These are phyloP conservation scores for Plantago ovata DNA, from an alignment of 257 asterid species.

Conservation along the genomic window DNA sequence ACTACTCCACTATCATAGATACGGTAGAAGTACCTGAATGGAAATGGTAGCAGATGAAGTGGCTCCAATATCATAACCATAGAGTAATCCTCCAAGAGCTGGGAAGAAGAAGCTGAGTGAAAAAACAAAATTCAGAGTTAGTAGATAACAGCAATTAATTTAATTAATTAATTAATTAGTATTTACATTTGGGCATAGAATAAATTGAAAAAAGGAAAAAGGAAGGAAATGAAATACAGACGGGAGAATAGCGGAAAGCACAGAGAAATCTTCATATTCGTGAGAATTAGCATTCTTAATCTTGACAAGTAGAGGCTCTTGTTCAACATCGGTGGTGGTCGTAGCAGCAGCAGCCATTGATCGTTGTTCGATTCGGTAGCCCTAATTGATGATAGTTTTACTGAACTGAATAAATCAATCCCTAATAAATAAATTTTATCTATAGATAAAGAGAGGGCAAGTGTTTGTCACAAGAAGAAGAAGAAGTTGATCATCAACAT, in stretches of 20 bases:
- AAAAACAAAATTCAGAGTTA: no score
- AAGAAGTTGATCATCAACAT: no score
- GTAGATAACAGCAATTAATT: slow-evolving; percentile 3
- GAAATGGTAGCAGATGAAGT: slow-evolving; percentile 88
- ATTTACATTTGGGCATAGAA: not conserved
- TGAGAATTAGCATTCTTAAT: no score
- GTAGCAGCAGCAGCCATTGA: no score
- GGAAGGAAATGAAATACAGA: slow-evolving; percentile 31
- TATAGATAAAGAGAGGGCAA: no score
- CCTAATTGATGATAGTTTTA: no score
- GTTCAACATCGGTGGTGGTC: slow-evolving; percentile 15
- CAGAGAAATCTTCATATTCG: slow-evolving; percentile 49
- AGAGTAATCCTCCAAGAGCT: slow-evolving; percentile 89
- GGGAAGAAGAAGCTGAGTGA: slow-evolving; percentile 95
- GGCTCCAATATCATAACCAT: slow-evolving; percentile 99
- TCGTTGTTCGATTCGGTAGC: no score
- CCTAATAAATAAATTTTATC: no score
- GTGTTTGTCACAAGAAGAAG: no score
- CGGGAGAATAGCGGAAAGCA: slow-evolving; percentile 66
- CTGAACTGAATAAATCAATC: no score
- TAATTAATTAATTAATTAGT: not conserved
- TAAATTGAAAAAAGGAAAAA: not conserved
- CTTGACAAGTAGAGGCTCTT: slow-evolving; percentile 54
- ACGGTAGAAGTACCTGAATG: slow-evolving; percentile 49
- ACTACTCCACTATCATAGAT: no score